A percentile compares a stretch with the other conserved stretches of the same genome.
Conservation (phyloP, 2,329 filamentous ascomycete genomes). For the Colletotrichum echinochloae region DNA sequence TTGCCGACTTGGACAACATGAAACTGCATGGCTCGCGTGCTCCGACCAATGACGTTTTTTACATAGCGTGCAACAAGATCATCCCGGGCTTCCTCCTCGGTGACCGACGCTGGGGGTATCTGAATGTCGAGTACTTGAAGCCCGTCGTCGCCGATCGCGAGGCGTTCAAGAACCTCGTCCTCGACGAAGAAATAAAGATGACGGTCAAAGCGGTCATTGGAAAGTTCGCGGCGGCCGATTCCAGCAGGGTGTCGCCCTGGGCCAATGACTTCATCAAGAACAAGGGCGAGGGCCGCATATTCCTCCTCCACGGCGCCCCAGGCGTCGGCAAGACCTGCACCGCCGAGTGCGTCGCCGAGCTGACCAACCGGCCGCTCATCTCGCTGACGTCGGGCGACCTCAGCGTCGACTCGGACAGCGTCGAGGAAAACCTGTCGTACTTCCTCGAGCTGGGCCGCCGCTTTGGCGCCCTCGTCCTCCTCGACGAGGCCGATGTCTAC, state of each 20-base stretch:
- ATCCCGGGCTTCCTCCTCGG: slow-evolving; percentile 61
- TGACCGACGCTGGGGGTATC: slow-evolving; percentile 58
- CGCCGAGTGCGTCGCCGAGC: slow-evolving; percentile 65
- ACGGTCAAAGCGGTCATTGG: slow-evolving; percentile 61
- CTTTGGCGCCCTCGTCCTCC: slow-evolving; percentile 64
- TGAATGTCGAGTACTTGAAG: slow-evolving; percentile 54
- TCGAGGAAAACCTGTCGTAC: slow-evolving; percentile 60
- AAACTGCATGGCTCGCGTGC: slow-evolving; percentile 51
- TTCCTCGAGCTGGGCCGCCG: slow-evolving; percentile 62
- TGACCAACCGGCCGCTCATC: slow-evolving; percentile 63
- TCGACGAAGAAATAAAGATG: slow-evolving; percentile 61
- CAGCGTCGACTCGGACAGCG: slow-evolving; percentile 51
- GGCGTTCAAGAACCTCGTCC: slow-evolving; percentile 63
- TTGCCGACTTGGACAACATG: slow-evolving; percentile 56
- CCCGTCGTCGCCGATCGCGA: slow-evolving; percentile 58
- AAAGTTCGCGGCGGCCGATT: slow-evolving; percentile 55
- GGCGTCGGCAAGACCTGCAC: slow-evolving; percentile 71
- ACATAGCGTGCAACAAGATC: slow-evolving; percentile 56
- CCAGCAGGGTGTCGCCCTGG: slow-evolving; percentile 58
- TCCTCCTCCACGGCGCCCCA: slow-evolving; percentile 64
- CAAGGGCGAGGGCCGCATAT: slow-evolving; percentile 63
- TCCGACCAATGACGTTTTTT: slow-evolving; percentile 58
- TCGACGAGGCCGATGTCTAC: slow-evolving; percentile 72
- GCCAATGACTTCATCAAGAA: slow-evolving; percentile 49
- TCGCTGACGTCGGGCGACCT: slow-evolving; percentile 64